Evolutionary conservation across 73 alveolate species (phyloP), one percentile per base, ranked within the genome.

Genomic region (Paraurostyla sp.): DNA sequence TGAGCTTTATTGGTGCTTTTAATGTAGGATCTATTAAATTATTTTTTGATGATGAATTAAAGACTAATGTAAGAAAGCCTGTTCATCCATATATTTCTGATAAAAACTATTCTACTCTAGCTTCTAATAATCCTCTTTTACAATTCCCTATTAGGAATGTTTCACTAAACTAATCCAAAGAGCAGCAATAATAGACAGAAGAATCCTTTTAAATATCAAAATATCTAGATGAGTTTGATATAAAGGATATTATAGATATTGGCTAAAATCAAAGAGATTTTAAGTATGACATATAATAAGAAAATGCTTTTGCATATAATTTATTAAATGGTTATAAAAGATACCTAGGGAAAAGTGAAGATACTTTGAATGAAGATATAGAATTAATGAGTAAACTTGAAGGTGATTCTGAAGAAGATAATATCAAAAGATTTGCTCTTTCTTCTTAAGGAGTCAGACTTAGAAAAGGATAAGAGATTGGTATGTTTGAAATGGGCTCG

Each of bases 21-120:
- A 93, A 93, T 86, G 99, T 96, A 0, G 99, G 99, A 4, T 92
- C 97, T 1, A 92, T 96, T 73, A 82, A 65, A 35, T 75, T 96
- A 11, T 76, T 80, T 46, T 93, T 87, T 58, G 98, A 93, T 75
- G 80, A 68, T 18, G 89, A 85, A 18, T 48, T 83, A 13, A 89
- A 60, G 30, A 88, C 92, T 7, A 92, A 92, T 60, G 35, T 46
- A 49, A 80, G 54, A 57, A 27, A 22, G 2, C 90, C 88, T 54
- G 23, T n/a, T 4, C 0, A n/a, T 15, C 86, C 87, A 22, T 82
- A 38, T 52, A 45, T 16, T 62, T 30, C 36, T 38, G 93, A 87
- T 50, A 76, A 58, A 68, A 86, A 84, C 36, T 69, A 51, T 52
- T 57, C 41, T 60, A 83, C 52, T 71, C 76, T 51, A 7, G 38